These are phyloP conservation scores for Penicillium hordei DNA, from an alignment of 2,329 filamentous ascomycete species.

Conservation along the genomic window DNA sequence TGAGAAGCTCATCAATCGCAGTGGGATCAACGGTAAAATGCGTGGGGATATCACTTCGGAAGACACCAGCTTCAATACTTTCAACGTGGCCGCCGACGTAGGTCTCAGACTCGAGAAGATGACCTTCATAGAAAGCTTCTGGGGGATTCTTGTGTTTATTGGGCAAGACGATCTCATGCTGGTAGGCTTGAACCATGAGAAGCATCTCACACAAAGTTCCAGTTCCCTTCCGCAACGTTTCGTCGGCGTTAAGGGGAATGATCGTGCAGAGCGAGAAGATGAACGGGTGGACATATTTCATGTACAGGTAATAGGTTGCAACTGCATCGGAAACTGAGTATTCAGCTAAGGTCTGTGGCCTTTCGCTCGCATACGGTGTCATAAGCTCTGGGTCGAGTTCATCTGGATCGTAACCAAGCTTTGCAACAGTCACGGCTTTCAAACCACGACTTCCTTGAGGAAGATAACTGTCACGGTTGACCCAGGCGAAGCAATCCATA, in stretches of 20 bases:
- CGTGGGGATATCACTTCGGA: constrained; percentile 90
- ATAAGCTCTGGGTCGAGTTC: constrained; percentile 97
- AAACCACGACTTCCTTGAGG: constrained; percentile 95
- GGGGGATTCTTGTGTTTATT: constrained; percentile 93
- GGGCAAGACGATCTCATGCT: constrained; percentile 85
- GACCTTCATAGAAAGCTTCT: constrained; percentile 95
- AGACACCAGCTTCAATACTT: constrained; percentile 97
- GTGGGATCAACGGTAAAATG: constrained; percentile 87
- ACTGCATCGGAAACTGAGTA: constrained; percentile 99
- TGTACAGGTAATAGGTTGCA: constrained; percentile 97
- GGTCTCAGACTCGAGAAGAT: constrained; percentile 92
- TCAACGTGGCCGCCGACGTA: constrained; percentile 99
- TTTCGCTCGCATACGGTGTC: constrained; percentile 83
- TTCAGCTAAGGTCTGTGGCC: constrained; percentile 90
- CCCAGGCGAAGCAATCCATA: constrained; percentile 99
- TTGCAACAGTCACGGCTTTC: constrained; percentile 96
- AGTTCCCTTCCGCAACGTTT: constrained; percentile 90
- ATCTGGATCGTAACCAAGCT: constrained; percentile 96
- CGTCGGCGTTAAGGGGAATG: constrained; percentile 86
- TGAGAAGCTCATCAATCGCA: constrained; percentile 84
- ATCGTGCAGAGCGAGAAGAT: constrained; percentile 99
- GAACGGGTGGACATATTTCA: constrained; percentile 99
- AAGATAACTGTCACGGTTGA: constrained; percentile 96
- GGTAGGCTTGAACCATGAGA: constrained; percentile 96
- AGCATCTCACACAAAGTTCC: constrained; percentile 99